Percentiles rank a stretch among this genome's conserved stretches.
phyloP scores from a whole-genome alignment of 176 grass and related monocot species.

The Ampelocalamus luodianensis region DNA sequence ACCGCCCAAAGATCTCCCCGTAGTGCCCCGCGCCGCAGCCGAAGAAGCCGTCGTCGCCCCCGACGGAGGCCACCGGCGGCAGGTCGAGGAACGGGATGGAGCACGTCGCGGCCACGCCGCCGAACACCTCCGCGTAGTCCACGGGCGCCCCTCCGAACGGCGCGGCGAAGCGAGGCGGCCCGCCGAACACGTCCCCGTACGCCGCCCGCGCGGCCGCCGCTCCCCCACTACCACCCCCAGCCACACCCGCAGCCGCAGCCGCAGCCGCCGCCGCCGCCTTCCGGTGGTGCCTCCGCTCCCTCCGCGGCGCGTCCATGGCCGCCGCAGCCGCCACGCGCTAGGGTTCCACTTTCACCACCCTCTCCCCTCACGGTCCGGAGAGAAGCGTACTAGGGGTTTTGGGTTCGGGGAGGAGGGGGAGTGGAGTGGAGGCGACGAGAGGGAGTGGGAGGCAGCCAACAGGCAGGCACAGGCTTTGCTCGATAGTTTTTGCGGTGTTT shows the following conservation, averaged over 20 bases:
- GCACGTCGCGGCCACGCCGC: constrained; percentile 62
- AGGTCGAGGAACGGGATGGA: constrained; percentile 94
- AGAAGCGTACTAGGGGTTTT: background rate
- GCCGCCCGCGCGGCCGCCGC: constrained; percentile 28
- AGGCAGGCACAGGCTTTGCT: background rate
- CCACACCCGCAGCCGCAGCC: background rate
- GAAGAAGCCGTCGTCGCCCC: constrained; percentile 41
- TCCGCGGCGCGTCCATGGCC: constrained; percentile 60
- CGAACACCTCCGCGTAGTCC: constrained; percentile 86
- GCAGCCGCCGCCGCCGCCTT: background rate
- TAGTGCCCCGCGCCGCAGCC: constrained; percentile 58
- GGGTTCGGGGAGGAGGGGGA: background rate
- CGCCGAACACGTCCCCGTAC: constrained; percentile 82
- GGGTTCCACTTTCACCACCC: background rate
- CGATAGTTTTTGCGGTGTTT: constrained; percentile 9
- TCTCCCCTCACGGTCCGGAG: background rate
- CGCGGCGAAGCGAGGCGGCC: constrained; percentile 61
- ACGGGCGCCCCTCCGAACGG: constrained; percentile 51
- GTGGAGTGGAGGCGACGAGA: background rate
- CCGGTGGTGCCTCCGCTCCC: constrained; percentile 57
- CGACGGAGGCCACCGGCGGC: constrained; percentile 39
- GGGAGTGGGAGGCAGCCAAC: background rate
- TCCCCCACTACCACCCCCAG: background rate
- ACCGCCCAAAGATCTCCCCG: constrained; percentile 79
- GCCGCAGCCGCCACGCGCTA: background rate